Conservation (phyloP, 306 rosid genomes). For the Cicer judaicum region DNA sequence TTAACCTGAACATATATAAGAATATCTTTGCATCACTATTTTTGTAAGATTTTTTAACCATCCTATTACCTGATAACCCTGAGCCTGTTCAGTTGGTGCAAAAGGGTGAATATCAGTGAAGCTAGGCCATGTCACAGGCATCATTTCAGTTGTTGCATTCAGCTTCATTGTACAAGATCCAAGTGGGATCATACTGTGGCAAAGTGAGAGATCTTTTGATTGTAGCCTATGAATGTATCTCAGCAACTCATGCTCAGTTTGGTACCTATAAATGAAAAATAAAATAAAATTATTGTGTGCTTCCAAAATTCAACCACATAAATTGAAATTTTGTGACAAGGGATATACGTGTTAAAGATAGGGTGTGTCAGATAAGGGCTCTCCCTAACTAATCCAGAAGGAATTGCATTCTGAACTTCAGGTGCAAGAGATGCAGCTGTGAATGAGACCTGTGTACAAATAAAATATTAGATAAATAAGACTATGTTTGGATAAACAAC, state of each 20-base stretch:
- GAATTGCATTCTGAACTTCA: constrained; percentile 71
- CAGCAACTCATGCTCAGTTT: constrained; percentile 96
- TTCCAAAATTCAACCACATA: constrained; percentile 37
- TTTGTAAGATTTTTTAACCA: constrained; percentile 31
- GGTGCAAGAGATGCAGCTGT: constrained; percentile 93
- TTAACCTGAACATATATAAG: constrained; percentile 6
- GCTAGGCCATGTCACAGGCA: constrained; percentile 97
- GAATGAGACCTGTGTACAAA: constrained; percentile 71
- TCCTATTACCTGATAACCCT: constrained; percentile 86
- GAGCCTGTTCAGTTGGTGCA: constrained; percentile 87
- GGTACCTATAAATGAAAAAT: constrained; percentile 65
- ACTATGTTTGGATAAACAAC: too few relatives aligned
- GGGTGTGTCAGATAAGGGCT: constrained; percentile 85
- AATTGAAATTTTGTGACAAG: constrained; percentile 36
- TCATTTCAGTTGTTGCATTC: constrained; percentile 97
- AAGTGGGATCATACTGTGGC: constrained; percentile 99
- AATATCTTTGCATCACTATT: constrained; percentile 33
- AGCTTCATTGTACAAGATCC: constrained; percentile 99
- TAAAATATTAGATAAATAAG: constrained; percentile 28
- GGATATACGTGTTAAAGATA: constrained; percentile 82
- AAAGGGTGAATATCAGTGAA: constrained; percentile 90
- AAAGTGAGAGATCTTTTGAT: constrained; percentile 87
- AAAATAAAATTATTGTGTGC: constrained; percentile 37
- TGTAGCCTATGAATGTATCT: constrained; percentile 81
- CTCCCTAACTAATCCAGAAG: constrained; percentile 73